Conservation (phyloP, 805 yeast genomes). For the Barnettozyma sucrosica region DNA sequence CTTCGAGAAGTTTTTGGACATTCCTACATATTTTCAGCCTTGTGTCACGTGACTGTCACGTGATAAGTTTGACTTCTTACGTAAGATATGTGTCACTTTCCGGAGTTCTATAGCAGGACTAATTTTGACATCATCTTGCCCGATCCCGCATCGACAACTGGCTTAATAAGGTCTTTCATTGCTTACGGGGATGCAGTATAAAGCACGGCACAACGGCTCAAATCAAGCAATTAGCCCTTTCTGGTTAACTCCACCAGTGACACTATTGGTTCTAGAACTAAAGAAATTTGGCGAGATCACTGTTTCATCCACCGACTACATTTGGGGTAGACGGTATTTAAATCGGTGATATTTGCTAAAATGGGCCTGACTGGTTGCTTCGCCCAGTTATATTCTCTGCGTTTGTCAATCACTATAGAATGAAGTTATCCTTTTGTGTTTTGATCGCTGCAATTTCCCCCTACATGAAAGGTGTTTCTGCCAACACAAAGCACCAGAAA, state of each 20-base stretch:
- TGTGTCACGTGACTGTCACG: neutral
- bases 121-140: neutral
- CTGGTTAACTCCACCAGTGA: neutral
- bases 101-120: neutral
- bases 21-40: too few relatives aligned
- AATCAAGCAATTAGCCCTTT: neutral
- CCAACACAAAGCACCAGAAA: conserved; percentile 14
- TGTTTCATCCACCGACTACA: neutral
- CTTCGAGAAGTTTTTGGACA: too few relatives aligned
- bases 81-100: neutral
- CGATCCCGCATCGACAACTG: neutral
- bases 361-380: neutral
- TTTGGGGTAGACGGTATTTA: neutral
- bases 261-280: neutral
- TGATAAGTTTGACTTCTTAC: too few relatives aligned
- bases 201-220: neutral
- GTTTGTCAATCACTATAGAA: neutral
- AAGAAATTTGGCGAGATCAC: neutral
- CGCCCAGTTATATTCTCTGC: neutral
- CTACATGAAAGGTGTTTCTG: neutral
- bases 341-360: neutral
- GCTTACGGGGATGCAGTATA: neutral
- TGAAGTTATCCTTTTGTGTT: neutral
- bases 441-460: neutral
- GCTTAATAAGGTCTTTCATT: neutral